Evolutionary conservation across 2,329 filamentous ascomycete genomes (phyloP).

Genomic region (Colletotrichum spaethianum): DNA sequence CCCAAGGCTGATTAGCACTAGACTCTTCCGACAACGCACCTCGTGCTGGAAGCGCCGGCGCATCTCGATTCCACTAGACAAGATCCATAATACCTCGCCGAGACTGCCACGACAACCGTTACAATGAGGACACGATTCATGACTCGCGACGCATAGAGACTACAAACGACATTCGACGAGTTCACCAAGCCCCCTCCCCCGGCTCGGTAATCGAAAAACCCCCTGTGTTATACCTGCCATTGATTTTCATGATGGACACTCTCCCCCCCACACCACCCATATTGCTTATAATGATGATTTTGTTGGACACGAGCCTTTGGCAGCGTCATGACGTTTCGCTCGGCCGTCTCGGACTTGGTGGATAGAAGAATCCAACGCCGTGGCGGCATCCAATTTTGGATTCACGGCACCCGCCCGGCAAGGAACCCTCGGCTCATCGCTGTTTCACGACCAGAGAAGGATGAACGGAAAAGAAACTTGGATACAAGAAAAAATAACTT

Average conservation of each 20-base stretch:
- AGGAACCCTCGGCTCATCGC: slow-evolving; percentile 37
- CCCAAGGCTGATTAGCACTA: slow-evolving; percentile 41
- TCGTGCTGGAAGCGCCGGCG: slow-evolving; percentile 51
- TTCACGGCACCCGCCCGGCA: slow-evolving; percentile 37
- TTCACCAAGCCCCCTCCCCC: slow-evolving; percentile 26
- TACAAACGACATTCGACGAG: slow-evolving; percentile 49
- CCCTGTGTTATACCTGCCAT: slow-evolving; percentile 40
- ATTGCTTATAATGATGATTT: slow-evolving; percentile 56
- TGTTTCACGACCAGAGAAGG: slow-evolving; percentile 52
- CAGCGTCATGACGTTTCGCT: slow-evolving; percentile 42
- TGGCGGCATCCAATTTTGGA: slow-evolving; percentile 36
- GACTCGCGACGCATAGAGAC: slow-evolving; percentile 51
- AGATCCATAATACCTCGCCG: slow-evolving; percentile 35
- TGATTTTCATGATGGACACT: slow-evolving; percentile 42
- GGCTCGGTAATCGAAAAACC: slow-evolving; percentile 37
- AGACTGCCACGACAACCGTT: slow-evolving; percentile 34
- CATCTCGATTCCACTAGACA: slow-evolving; percentile 41
- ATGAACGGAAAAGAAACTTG: slow-evolving; percentile 55
- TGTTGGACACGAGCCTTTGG: slow-evolving; percentile 43
- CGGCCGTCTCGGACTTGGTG: slow-evolving; percentile 50
- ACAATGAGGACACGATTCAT: slow-evolving; percentile 43
- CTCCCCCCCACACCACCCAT: slow-evolving; percentile 44
- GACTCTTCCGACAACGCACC: slow-evolving; percentile 61
- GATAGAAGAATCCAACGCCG: slow-evolving; percentile 49
- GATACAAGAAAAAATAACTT: slow-evolving; percentile 57